Conservation (phyloP, 352 stramenopile species). For the Globisporangium sylvaticum region DNA sequence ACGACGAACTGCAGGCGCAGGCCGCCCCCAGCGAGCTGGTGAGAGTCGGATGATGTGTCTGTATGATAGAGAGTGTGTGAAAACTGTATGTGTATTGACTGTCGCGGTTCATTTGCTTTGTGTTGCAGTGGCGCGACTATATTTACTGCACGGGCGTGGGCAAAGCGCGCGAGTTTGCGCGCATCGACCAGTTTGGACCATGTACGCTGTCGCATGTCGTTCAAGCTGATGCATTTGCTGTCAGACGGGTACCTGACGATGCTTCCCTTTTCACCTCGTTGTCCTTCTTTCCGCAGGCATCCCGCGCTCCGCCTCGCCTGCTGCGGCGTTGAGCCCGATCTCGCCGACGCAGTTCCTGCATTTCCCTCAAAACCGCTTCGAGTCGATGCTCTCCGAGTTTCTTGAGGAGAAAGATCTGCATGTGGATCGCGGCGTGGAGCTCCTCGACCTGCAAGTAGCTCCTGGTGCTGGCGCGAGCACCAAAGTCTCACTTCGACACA, state of each 20-base stretch:
- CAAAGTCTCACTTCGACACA: constrained; percentile 36
- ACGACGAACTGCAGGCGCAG: constrained; percentile 58
- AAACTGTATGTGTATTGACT: too few species aligned
- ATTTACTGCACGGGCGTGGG: constrained; percentile 78
- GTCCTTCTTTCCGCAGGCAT: constrained; percentile 29
- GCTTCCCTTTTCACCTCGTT: too few species aligned
- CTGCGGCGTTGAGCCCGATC: constrained; percentile 24
- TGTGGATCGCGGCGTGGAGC: constrained; percentile 61
- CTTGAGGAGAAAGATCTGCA: constrained; percentile 35
- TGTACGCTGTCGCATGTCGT: constrained; percentile 24
- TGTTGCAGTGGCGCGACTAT: constrained; percentile 74
- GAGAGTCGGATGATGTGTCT: constrained; percentile 4
- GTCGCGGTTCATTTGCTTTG: not conserved
- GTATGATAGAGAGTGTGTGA: not conserved
- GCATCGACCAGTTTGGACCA: constrained; percentile 76
- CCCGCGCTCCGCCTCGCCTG: constrained; percentile 24
- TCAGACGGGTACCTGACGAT: not conserved
- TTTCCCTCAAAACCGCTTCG: constrained; percentile 83
- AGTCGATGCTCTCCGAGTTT: constrained; percentile 57
- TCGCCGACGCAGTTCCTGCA: constrained; percentile 83
- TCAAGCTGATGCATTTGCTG: not conserved
- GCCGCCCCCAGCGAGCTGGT: constrained; percentile 64
- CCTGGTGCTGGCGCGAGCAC: constrained; percentile 7
- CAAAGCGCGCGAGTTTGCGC: constrained; percentile 61
- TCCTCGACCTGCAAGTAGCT: constrained; percentile 33